phyloP scores from a whole-genome alignment of 768 basidiomycete genomes.

The Cystofilobasidium capitatum region DNA sequence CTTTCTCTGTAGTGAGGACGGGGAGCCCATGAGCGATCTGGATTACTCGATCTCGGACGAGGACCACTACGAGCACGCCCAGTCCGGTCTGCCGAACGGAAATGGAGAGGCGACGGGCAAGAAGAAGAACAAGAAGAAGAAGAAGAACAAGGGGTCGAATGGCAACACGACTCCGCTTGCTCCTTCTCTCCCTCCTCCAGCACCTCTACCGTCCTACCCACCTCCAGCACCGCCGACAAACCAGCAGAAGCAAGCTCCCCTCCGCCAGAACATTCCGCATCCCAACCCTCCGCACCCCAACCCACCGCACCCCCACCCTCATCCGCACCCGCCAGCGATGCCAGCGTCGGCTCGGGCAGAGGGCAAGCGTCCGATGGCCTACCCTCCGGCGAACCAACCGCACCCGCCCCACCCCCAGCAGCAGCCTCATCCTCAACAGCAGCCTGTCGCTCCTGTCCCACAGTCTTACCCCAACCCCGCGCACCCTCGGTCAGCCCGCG shows the following conservation, averaged over 20 bases:
- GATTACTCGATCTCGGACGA: constrained; percentile 41
- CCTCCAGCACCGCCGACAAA: constrained; percentile 4
- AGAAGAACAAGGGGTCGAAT: constrained; percentile 20
- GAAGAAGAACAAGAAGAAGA: constrained; percentile 29
- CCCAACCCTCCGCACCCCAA: constrained; percentile 42
- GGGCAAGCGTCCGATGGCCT: constrained; percentile 87
- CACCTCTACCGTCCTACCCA: constrained; percentile 4
- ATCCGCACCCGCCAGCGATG: constrained; percentile 45
- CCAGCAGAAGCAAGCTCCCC: constrained; percentile 23
- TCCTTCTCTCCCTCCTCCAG: constrained; percentile 4
- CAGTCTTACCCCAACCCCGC: constrained; percentile 8
- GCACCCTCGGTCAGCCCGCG: constrained; percentile 38
- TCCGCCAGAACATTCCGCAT: constrained; percentile 41
- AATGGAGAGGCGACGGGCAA: constrained; percentile 16
- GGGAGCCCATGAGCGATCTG: no score
- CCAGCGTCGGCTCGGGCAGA: constrained; percentile 61
- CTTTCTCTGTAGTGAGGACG: constrained; percentile 42
- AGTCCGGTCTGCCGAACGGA: constrained; percentile 1
- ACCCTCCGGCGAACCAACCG: constrained; percentile 38
- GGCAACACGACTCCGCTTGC: not conserved
- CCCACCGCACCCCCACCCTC: constrained; percentile 41
- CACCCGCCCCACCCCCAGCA: constrained; percentile 26
- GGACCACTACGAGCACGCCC: constrained; percentile 22
- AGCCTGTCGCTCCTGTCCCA: constrained; percentile 1
- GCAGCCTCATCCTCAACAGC: constrained; percentile 18